Base-by-base conservation (phyloP, 495 filamentous ascomycete species). In the Astrothelium macrocarpum region DNA sequence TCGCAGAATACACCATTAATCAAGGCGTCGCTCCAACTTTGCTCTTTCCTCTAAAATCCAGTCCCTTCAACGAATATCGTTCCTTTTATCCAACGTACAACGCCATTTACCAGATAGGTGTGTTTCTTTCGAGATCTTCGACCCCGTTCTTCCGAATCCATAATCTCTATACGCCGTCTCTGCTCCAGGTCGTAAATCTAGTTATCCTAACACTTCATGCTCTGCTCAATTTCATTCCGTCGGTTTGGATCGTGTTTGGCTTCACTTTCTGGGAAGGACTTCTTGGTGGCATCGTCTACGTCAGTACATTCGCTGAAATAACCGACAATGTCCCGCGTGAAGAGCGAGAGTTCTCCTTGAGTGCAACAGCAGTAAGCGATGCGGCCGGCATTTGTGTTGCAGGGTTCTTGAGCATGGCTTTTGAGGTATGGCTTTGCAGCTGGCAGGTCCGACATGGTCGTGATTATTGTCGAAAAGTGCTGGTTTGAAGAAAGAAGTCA, bases 1-100 rank as follows among this genome's bases (percentile, higher is more conserved):
- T 96, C 43, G 90, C 91, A 60, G 94, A 98, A 78, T 97, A 97
- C 72, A 92, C 90, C 64, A 95, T 97, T 75, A 97, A 97, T 76
- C 90, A 94, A 76, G 91, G 90, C 43, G 89, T 98, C 42, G 80
- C 88, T 0, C 94, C 93, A 0, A 96, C 90, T 0, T 80, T 97
- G 12, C 84, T 98, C 36, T 98, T 95, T 73, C 90, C 91, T 0
- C 75, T 96, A 11, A 68, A 79, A 0, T 75, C 79, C 4, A 86
- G 86, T 0, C 93, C 93, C 1, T 96, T 98, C 71, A 73, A 76
- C 53, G 80, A 89, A 68, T 94, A 86, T 75, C 85, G 93, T 23
- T 85, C 86, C n/a, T 94, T 94, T 74, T 96, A 96, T 69, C 90
- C 91, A n/a, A 81, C 83, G n/a, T 96, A 96, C 73, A 85, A 85